Evolutionary conservation across 2,329 filamentous ascomycete species (phyloP).

Genomic region (Fusarium palustre): DNA sequence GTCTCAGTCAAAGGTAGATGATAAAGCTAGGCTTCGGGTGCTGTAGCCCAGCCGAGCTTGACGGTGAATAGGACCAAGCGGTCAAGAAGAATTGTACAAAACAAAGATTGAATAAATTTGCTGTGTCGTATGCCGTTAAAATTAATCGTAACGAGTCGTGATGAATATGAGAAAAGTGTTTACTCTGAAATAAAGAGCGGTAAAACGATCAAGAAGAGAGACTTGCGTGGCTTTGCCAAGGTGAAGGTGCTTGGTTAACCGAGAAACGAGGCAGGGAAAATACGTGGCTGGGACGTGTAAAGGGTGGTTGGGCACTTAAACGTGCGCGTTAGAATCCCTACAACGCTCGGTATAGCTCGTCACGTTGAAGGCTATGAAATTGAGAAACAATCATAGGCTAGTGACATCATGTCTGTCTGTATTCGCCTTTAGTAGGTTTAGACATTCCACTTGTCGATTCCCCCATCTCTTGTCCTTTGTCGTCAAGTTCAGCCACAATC

Average conservation of each 20-base stretch:
- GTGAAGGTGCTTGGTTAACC: constrained; percentile 44
- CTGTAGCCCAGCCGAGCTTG: constrained; percentile 47
- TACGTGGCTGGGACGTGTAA: constrained; percentile 45
- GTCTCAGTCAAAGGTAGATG: constrained; percentile 33
- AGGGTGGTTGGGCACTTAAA: constrained; percentile 39
- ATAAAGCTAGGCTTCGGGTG: constrained; percentile 44
- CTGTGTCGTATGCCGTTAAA: not conserved
- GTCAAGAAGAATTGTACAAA: not conserved
- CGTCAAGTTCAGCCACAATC: not conserved
- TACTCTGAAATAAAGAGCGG: constrained; percentile 4
- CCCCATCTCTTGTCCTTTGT: not conserved
- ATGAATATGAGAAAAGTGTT: not conserved
- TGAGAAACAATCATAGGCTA: not conserved
- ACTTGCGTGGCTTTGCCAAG: constrained; percentile 28
- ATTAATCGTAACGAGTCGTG: constrained; percentile 3
- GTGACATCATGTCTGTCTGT: not conserved
- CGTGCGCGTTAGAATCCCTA: constrained; percentile 6
- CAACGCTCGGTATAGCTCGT: not conserved
- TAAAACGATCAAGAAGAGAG: constrained; percentile 11
- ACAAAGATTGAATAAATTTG: constrained; percentile 1
- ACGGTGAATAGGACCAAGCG: constrained; percentile 23
- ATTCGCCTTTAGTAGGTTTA: not conserved
- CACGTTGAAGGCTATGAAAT: not conserved
- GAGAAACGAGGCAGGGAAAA: constrained; percentile 47
- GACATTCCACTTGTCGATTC: not conserved